phyloP scores from a whole-genome alignment of 305 asterid species.

The Fraxinus velutina region DNA sequence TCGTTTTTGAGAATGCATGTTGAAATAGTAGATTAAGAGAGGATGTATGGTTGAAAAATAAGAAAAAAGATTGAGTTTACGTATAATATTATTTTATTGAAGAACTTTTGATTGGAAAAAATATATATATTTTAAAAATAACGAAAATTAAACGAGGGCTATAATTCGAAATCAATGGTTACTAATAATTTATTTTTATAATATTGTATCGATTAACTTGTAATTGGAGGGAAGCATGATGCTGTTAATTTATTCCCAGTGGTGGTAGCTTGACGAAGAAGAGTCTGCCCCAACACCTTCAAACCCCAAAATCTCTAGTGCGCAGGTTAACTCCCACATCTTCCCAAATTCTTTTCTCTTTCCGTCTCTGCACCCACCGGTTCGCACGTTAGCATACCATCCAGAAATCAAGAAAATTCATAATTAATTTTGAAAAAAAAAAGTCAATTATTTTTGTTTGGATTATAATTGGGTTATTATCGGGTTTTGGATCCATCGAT shows the following conservation, averaged over 20 bases:
- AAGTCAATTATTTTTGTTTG: not conserved
- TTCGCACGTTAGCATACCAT: not conserved
- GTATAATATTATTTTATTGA: too few species aligned
- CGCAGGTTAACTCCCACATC: not conserved
- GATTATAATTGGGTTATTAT: not conserved
- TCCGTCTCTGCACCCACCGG: not conserved
- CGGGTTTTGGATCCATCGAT: not conserved
- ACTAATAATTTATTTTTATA: not conserved
- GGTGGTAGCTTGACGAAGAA: conserved; percentile 6
- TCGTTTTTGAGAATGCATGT: not conserved
- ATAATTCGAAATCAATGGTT: not conserved
- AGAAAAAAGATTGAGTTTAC: too few species aligned
- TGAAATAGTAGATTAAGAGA: not conserved
- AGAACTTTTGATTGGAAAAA: not conserved
- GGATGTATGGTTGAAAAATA: too few species aligned
- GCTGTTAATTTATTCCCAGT: not conserved
- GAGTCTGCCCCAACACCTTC: not conserved
- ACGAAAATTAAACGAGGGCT: not conserved
- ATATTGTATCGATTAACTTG: not conserved
- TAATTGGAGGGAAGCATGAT: conserved; percentile 1
- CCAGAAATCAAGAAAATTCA: not conserved
- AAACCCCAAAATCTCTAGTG: not conserved
- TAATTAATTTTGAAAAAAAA: not conserved
- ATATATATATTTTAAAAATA: too few species aligned
- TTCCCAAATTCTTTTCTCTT: not conserved